Conservation (phyloP, 2,329 filamentous ascomycete genomes). For the Metarhizium sp. region DNA sequence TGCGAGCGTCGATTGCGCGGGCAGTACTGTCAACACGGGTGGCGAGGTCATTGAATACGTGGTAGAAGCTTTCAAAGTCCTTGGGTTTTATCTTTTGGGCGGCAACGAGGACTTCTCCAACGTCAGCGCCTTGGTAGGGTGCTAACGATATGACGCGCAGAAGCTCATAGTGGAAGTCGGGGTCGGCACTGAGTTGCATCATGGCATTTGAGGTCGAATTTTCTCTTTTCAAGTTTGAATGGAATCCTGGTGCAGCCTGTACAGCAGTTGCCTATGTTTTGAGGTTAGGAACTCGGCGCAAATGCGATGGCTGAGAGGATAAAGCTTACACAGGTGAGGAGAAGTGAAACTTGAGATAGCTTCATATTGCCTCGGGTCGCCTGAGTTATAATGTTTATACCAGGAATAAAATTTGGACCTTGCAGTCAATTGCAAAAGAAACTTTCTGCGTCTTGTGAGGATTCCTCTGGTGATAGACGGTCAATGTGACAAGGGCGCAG, state of each 20-base stretch:
- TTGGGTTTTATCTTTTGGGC: conserved; percentile 16
- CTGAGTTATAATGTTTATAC: background rate
- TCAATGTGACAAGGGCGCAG: too few species aligned
- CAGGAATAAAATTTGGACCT: too few species aligned
- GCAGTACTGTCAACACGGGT: conserved; percentile 12
- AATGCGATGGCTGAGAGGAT: background rate
- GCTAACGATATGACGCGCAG: conserved; percentile 11
- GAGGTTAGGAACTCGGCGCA: background rate
- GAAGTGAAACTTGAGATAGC: background rate
- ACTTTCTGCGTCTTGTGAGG: too few species aligned
- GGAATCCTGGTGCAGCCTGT: background rate
- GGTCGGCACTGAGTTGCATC: conserved; percentile 12
- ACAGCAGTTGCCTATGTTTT: background rate
- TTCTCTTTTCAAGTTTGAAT: background rate
- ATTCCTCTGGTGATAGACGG: too few species aligned
- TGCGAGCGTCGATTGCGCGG: conserved; percentile 9
- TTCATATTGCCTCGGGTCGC: background rate
- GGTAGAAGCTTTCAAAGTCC: conserved; percentile 15
- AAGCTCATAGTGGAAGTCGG: conserved; percentile 15
- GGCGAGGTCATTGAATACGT: conserved; percentile 15
- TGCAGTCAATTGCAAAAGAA: too few species aligned
- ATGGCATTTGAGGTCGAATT: background rate
- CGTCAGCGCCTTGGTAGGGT: conserved; percentile 10
- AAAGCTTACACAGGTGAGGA: background rate
- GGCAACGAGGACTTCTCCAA: conserved; percentile 22